A percentile compares a stretch with the other conserved stretches of the same genome.
Conservation (phyloP, 192 early-diverging fungal species). For the Coemansia sp. region DNA sequence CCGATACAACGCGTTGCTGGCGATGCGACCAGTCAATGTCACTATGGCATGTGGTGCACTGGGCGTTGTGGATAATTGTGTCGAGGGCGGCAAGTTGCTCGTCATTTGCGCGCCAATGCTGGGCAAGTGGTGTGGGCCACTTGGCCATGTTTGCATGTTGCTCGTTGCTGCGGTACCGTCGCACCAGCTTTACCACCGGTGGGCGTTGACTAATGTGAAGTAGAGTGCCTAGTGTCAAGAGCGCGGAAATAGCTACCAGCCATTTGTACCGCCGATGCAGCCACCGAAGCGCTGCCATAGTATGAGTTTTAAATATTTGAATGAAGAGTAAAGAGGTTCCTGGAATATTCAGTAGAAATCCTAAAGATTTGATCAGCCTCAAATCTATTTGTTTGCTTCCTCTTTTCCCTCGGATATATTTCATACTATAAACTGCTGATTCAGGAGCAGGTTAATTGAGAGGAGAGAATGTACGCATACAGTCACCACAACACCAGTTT, state of each 20-base stretch:
- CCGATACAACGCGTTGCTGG: constrained; percentile 59
- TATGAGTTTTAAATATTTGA: background rate
- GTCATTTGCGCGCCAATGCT: constrained; percentile 27
- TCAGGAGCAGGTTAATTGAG: too few species aligned
- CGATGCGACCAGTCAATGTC: constrained; percentile 51
- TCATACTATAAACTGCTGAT: too few species aligned
- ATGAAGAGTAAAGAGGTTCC: too few species aligned
- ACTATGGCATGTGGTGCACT: background rate
- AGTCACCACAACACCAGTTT: background rate
- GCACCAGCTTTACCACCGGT: background rate
- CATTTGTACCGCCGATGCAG: background rate
- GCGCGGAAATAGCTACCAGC: background rate
- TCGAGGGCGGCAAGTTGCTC: constrained; percentile 27
- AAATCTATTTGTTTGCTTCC: too few species aligned
- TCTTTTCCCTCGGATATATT: too few species aligned
- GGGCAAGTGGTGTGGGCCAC: background rate
- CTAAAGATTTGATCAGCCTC: too few species aligned
- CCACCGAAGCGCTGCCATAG: background rate
- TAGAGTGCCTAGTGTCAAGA: background rate
- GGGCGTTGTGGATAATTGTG: constrained; percentile 20
- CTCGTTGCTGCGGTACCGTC: background rate
- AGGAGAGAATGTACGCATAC: background rate
- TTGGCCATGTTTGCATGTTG: constrained; percentile 1
- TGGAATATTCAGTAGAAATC: too few species aligned
- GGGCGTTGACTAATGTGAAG: background rate